A percentile compares a stretch with the other conserved stretches of the same genome.
Evolutionary conservation across 2,329 filamentous ascomycete genomes (phyloP).

Genomic region (Epichloe glyceriae): DNA sequence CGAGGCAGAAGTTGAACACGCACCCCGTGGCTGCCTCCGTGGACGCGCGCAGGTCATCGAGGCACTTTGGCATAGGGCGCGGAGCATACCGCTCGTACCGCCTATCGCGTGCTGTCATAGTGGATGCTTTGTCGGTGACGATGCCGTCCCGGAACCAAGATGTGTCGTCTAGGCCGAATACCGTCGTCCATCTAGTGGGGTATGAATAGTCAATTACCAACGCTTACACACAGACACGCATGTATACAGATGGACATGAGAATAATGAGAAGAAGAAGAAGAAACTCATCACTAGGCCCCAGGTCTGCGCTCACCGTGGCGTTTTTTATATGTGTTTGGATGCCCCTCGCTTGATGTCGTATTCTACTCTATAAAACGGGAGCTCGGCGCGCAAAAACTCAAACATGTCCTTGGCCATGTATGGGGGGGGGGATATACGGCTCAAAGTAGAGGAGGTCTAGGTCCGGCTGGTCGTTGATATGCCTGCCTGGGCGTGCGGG

Average conservation of each 20-base stretch:
- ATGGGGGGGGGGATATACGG: conserved; percentile 51
- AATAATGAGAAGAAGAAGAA: not conserved
- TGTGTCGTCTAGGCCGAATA: conserved; percentile 49
- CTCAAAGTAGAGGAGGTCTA: conserved; percentile 64
- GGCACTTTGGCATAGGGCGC: conserved; percentile 56
- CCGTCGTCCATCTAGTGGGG: conserved; percentile 32
- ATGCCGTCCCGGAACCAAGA: conserved; percentile 38
- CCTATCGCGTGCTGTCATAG: conserved; percentile 33
- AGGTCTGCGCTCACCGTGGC: conserved; percentile 24
- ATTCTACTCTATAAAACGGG: conserved; percentile 65
- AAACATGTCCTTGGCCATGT: conserved; percentile 48
- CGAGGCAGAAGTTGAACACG: conserved; percentile 64
- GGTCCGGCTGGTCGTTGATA: conserved; percentile 55
- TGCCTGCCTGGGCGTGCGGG: conserved; percentile 38
- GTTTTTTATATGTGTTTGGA: conserved; percentile 47
- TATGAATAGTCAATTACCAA: not conserved
- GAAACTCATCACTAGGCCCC: too few relatives aligned
- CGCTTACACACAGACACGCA: not conserved
- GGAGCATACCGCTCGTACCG: conserved; percentile 43
- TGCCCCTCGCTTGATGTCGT: conserved; percentile 55
- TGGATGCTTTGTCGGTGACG: conserved; percentile 31
- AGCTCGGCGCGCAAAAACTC: conserved; percentile 57
- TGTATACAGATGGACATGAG: not conserved
- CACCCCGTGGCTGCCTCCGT: conserved; percentile 55
- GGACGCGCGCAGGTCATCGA: conserved; percentile 47